Percentiles rank a stretch among this genome's conserved stretches.
Conservation (phyloP, 2,329 filamentous ascomycete species). For the Zarea fungicola region DNA sequence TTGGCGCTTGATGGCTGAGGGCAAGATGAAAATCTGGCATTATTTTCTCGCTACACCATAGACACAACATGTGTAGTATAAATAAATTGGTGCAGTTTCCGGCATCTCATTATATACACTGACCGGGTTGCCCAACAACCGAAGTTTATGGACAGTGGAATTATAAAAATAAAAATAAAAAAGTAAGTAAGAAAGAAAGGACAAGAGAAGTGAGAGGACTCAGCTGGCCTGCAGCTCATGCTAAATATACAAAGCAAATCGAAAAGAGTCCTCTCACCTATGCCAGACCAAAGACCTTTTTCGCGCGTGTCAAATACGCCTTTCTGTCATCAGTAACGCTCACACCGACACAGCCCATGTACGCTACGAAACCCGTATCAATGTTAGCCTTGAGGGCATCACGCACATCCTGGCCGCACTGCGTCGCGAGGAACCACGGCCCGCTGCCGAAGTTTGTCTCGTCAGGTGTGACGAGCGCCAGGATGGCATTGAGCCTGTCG, state of each 20-base stretch:
- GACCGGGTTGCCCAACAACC: too few species aligned
- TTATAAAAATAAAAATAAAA: too few species aligned
- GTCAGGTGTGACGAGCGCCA: slow-evolving; percentile 42
- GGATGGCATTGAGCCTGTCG: slow-evolving; percentile 33
- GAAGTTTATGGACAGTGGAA: too few species aligned
- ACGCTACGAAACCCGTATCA: slow-evolving; percentile 38
- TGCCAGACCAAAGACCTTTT: slow-evolving; percentile 39
- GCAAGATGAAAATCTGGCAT: too few species aligned
- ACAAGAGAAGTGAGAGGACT: background rate
- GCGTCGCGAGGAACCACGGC: slow-evolving; percentile 44
- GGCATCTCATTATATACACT: too few species aligned
- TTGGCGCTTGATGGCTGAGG: too few species aligned
- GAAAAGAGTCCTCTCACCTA: background rate
- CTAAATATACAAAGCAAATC: background rate
- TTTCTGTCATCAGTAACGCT: slow-evolving; percentile 26
- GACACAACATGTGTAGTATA: too few species aligned
- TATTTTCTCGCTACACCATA: too few species aligned
- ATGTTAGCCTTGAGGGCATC: slow-evolving; percentile 28
- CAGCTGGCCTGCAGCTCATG: too few species aligned
- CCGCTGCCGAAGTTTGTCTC: slow-evolving; percentile 50
- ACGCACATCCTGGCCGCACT: slow-evolving; percentile 35
- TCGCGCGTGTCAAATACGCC: slow-evolving; percentile 41
- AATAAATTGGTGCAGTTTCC: too few species aligned
- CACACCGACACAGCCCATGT: slow-evolving; percentile 45
- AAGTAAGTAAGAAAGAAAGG: background rate